A percentile compares a stretch with the other conserved stretches of the same genome.
These are phyloP conservation scores for Penicillium paneum DNA, from an alignment of 2,329 filamentous ascomycete species.

Conservation along the genomic window DNA sequence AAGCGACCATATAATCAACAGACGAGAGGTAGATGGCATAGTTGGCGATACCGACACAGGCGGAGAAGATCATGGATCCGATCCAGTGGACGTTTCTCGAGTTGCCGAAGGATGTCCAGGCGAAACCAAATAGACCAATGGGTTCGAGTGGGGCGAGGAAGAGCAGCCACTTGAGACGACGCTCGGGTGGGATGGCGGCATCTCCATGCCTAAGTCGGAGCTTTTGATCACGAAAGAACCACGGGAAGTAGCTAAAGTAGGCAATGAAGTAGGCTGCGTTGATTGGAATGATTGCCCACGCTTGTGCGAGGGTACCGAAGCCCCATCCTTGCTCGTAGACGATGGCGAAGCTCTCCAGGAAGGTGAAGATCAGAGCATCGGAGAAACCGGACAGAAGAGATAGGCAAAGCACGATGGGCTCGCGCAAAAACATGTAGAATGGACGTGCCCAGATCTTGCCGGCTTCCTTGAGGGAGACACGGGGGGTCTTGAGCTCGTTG, in stretches of 20 bases:
- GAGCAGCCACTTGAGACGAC: constrained; percentile 63
- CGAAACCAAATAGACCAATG: constrained; percentile 66
- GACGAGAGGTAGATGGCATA: constrained; percentile 70
- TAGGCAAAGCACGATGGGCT: constrained; percentile 67
- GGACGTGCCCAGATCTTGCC: constrained; percentile 57
- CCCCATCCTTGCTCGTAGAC: constrained; percentile 58
- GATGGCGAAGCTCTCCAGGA: constrained; percentile 55
- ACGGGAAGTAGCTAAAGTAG: constrained; percentile 54
- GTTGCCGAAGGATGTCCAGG: constrained; percentile 63
- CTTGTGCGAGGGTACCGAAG: constrained; percentile 57
- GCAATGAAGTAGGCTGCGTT: constrained; percentile 64
- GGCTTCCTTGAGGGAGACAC: constrained; percentile 45
- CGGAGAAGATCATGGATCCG: constrained; percentile 62
- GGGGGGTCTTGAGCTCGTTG: constrained; percentile 45
- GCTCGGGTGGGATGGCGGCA: constrained; percentile 57
- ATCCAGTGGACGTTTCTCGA: constrained; percentile 63
- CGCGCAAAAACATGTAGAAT: constrained; percentile 68
- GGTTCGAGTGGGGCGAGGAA: constrained; percentile 60
- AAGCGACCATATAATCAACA: constrained; percentile 72
- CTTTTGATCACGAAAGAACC: constrained; percentile 44
- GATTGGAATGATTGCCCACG: constrained; percentile 64
- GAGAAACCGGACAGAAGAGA: constrained; percentile 69
- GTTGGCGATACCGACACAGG: constrained; percentile 68
- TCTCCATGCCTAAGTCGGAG: constrained; percentile 45
- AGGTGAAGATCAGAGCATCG: constrained; percentile 66